Percentiles rank a stretch among this genome's conserved stretches.
Evolutionary conservation across 192 early-diverging fungal species (phyloP).

Genomic region (Backusella morwellensis): DNA sequence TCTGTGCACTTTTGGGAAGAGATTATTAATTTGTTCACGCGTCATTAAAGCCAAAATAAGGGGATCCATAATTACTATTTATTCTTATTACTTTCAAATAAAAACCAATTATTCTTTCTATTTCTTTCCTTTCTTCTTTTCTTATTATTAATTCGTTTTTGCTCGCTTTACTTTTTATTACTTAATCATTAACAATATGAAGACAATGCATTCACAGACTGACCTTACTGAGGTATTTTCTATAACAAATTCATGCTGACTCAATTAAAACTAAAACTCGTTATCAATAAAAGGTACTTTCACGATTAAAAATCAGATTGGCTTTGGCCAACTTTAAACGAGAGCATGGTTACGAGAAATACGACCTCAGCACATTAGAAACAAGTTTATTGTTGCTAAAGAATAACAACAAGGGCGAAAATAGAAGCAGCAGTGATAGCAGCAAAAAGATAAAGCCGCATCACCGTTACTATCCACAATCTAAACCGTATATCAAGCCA

Average conservation of each 20-base stretch:
- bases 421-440: neutral
- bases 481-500: neutral
- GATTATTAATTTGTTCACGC: conserved; percentile 7
- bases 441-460: neutral
- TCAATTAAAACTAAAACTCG: neutral
- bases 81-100: neutral
- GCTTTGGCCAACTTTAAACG: conserved; percentile 30
- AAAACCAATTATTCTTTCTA: neutral
- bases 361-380: conserved; percentile 18
- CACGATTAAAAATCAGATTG: conserved; percentile 25
- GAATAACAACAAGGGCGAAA: neutral
- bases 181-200: neutral
- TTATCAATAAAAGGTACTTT: conserved; percentile 12
- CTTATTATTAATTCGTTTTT: neutral
- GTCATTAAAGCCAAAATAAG: neutral
- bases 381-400: neutral
- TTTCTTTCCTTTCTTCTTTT: neutral
- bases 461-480: neutral
- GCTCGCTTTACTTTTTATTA: neutral
- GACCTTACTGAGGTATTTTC: neutral
- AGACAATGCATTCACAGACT: neutral
- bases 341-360: conserved; percentile 29
- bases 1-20: neutral
- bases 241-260: neutral
- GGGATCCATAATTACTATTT: neutral